phyloP scores from a whole-genome alignment of 192 early-diverging fungal species.

The Radiomyces spectabilis region DNA sequence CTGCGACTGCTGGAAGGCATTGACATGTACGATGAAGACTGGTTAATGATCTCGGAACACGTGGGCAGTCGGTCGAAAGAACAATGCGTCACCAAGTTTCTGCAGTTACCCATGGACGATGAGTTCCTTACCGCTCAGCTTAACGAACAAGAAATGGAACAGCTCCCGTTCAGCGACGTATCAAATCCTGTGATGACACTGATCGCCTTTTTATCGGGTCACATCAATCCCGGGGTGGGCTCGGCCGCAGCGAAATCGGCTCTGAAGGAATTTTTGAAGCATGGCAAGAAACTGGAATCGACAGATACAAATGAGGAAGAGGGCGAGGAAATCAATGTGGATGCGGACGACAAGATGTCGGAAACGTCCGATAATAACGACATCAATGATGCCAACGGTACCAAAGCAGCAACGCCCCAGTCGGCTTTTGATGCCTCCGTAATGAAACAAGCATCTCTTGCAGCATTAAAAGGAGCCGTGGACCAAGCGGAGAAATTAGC shows the following conservation, averaged over 20 bases:
- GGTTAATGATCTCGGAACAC: constrained; percentile 86
- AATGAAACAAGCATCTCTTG: constrained; percentile 66
- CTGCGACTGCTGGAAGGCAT: constrained; percentile 85
- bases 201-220: constrained; percentile 78
- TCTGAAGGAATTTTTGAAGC: constrained; percentile 51
- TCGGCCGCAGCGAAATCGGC: constrained; percentile 83
- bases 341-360: not conserved
- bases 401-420: not conserved
- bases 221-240: constrained; percentile 85
- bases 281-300: not conserved
- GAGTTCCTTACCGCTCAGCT: constrained; percentile 47
- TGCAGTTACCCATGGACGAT: constrained; percentile 87
- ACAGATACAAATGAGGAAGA: not conserved
- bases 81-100: constrained; percentile 86
- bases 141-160: constrained; percentile 20
- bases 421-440: constrained; percentile 26
- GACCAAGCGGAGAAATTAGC: constrained; percentile 77
- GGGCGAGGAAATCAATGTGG: constrained; percentile 2
- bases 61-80: constrained; percentile 85
- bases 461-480: constrained; percentile 83
- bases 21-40: constrained; percentile 92
- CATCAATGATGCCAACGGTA: constrained; percentile 8
- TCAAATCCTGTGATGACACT: constrained; percentile 92
- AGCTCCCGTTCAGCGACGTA: constrained; percentile 63
- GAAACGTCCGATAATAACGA: constrained; percentile 17